phyloP scores from a whole-genome alignment of 495 filamentous ascomycete genomes.

The Podospora sp. region DNA sequence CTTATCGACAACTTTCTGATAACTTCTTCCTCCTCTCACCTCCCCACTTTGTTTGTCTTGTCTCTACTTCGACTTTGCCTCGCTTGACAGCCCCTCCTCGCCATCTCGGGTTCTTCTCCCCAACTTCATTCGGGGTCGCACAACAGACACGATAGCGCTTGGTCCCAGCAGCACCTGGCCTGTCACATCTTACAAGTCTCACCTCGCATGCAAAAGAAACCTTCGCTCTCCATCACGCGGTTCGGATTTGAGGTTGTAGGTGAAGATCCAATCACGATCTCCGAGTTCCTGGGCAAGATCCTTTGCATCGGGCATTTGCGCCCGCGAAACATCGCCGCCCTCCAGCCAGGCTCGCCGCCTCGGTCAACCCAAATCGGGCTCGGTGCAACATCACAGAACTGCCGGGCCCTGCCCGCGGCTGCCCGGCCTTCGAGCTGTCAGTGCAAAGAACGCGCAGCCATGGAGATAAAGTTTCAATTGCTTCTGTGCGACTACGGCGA shows the following conservation, averaged over 20 bases:
- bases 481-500: background rate
- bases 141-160: background rate
- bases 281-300: background rate
- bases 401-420: background rate
- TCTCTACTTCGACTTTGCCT: background rate
- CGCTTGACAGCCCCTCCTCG: background rate
- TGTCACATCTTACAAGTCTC: no score
- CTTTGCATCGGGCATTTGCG: background rate
- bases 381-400: background rate
- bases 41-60: background rate
- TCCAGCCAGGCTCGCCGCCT: background rate
- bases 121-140: background rate
- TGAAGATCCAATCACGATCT: background rate
- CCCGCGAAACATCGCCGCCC: background rate
- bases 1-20: background rate
- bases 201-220: no score
- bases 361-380: background rate
- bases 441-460: background rate
- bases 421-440: background rate
- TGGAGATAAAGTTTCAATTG: constrained; percentile 1
- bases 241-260: background rate
- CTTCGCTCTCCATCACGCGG: no score
- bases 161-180: background rate
- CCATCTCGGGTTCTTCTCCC: background rate
- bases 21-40: background rate